Base-by-base conservation (phyloP, 495 filamentous ascomycete species). In the Parmelia sp. region DNA sequence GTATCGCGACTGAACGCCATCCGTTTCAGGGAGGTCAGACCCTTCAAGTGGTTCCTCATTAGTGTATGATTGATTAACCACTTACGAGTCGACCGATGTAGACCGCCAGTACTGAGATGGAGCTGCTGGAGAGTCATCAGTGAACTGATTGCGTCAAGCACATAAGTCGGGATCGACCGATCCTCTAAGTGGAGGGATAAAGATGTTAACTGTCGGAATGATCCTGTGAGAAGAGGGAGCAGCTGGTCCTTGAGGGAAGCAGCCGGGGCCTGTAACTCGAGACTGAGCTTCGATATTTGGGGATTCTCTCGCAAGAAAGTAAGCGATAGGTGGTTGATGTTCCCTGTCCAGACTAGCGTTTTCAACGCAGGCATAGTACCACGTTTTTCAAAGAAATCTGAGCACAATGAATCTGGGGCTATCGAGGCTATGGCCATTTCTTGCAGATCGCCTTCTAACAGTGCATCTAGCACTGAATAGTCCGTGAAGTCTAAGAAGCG, bases 61-160 rank as follows among this genome's bases (percentile, higher is more conserved):
- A 55, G 8, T 19, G 36, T 9, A 47, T 67, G 61, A 61, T 69
- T 47, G 23, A 69, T 66, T 21, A 67, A 29, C 67, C 60, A 69
- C n/a, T 51, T 49, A 27, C 57, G 2, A 7, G 21, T n/a, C 61
- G 40, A 51, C 25, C 60, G 40, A 21, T 21, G 31, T 42, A 60
- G 45, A n/a, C 19, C 4, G 5, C 60, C 67, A 23, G 53, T 61
- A 53, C 61, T 61, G 5, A 70, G 27, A 47, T 58, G 58, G 15
- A 70, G 58, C 51, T 70, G 61, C 25, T 62, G 8, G 39, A 68
- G 67, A 12, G 37, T 33, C 36, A 53, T 25, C n/a, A 66, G 10
- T 1, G 66, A 47, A 47, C 44, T 11, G 11, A 47, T 23, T 8
- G 7, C n/a, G n/a, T 47, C n/a, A n/a, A 47, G 44, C n/a, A n/a